Evolutionary conservation across 2,329 filamentous ascomycete genomes (phyloP).

Genomic region (Aspergillus brunneoviolaceus): DNA sequence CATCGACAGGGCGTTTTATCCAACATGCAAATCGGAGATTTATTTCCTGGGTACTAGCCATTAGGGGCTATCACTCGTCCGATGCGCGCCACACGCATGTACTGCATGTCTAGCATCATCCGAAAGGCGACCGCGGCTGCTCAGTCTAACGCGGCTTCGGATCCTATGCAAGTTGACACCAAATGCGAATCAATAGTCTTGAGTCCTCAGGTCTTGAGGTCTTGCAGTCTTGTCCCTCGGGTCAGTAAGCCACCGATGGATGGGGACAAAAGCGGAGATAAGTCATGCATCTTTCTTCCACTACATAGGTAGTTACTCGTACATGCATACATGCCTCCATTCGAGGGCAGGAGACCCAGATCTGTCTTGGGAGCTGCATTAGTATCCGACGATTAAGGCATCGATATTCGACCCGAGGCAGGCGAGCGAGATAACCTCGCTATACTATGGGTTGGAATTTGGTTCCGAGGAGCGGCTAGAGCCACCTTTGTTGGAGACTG

Average conservation of each 20-base stretch:
- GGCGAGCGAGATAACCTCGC: not conserved
- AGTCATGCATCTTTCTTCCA: not conserved
- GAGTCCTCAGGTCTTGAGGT: not conserved
- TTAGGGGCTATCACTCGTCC: constrained; percentile 1
- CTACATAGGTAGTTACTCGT: not conserved
- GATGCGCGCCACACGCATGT: constrained; percentile 11
- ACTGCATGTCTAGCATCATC: constrained; percentile 14
- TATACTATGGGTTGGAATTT: not conserved
- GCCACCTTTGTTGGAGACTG: not conserved
- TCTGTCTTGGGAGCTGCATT: not conserved
- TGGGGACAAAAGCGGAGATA: not conserved
- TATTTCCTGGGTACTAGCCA: constrained; percentile 7
- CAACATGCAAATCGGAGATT: constrained; percentile 20
- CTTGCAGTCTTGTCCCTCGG: not conserved
- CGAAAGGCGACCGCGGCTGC: not conserved
- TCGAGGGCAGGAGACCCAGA: not conserved
- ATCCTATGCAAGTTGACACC: not conserved
- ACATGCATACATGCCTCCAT: too few relatives aligned
- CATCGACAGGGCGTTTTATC: not conserved
- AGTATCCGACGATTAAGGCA: too few relatives aligned
- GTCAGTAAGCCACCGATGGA: not conserved
- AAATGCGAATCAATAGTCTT: not conserved
- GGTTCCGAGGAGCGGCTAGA: not conserved
- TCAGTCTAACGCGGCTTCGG: not conserved
- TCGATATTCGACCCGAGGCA: not conserved